Percentiles rank a stretch among this genome's conserved stretches.
phyloP scores from a whole-genome alignment of 2,329 filamentous ascomycete species.

The Fusarium sp. region DNA sequence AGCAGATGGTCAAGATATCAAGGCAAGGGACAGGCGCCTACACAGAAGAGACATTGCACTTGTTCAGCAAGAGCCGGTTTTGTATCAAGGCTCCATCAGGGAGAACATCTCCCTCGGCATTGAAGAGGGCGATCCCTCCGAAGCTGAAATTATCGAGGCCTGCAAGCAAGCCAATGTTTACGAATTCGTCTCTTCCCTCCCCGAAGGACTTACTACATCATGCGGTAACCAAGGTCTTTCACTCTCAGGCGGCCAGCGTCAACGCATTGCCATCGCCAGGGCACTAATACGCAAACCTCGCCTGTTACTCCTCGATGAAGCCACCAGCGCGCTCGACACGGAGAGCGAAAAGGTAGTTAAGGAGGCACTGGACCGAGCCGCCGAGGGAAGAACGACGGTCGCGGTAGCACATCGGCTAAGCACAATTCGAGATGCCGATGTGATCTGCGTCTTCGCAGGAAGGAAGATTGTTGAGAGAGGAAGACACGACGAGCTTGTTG shows the following conservation, averaged over 20 bases:
- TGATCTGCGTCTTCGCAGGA: slow-evolving; percentile 70
- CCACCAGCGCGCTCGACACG: slow-evolving; percentile 74
- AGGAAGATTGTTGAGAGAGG: slow-evolving; percentile 68
- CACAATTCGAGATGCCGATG: slow-evolving; percentile 69
- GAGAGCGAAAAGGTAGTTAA: slow-evolving; percentile 76
- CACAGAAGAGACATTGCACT: slow-evolving; percentile 56
- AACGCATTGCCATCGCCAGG: slow-evolving; percentile 79
- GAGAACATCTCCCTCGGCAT: slow-evolving; percentile 68
- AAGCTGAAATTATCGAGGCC: slow-evolving; percentile 61
- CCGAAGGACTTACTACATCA: slow-evolving; percentile 71
- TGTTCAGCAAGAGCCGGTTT: slow-evolving; percentile 58
- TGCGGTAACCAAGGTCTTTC: slow-evolving; percentile 77
- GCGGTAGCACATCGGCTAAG: slow-evolving; percentile 74
- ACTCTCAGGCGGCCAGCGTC: slow-evolving; percentile 79
- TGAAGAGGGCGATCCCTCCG: slow-evolving; percentile 49
- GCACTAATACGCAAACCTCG: slow-evolving; percentile 75
- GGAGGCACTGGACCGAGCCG: slow-evolving; percentile 66
- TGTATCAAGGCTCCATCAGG: slow-evolving; percentile 65
- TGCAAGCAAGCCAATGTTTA: slow-evolving; percentile 68
- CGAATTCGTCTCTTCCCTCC: slow-evolving; percentile 67
- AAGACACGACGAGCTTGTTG: slow-evolving; percentile 70
- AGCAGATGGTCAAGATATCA: slow-evolving; percentile 51
- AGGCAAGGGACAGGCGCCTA: slow-evolving; percentile 46
- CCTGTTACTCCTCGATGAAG: slow-evolving; percentile 80
- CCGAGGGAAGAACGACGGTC: slow-evolving; percentile 65